phyloP scores from a whole-genome alignment of 768 basidiomycete genomes.

The Leccinum rimulosum region DNA sequence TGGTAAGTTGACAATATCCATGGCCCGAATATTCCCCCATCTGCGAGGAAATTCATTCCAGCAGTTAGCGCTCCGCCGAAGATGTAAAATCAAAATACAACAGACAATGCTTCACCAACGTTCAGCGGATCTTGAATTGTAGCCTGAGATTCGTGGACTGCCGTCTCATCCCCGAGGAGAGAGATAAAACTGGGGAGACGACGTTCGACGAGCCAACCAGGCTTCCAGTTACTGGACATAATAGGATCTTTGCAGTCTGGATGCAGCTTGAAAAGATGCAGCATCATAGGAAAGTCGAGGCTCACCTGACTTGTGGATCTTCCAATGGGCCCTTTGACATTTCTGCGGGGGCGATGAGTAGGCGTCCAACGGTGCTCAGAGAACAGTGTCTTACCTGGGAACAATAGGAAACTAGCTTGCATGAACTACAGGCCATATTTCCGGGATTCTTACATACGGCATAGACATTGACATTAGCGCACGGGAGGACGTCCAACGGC shows the following conservation, averaged over 20 bases:
- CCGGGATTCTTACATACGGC: constrained; percentile 32
- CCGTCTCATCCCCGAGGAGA: too few species aligned
- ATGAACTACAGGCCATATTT: constrained; percentile 27
- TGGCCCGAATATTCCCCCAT: constrained; percentile 37
- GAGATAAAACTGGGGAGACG: constrained; percentile 19
- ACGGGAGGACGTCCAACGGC: constrained; percentile 31
- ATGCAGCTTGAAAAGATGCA: not conserved
- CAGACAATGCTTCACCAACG: constrained; percentile 25
- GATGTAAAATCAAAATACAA: not conserved
- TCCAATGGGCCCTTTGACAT: constrained; percentile 44
- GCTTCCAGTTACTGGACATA: constrained; percentile 18
- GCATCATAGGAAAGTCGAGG: not conserved
- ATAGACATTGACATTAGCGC: constrained; percentile 34
- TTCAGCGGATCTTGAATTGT: constrained; percentile 27
- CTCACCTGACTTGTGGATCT: constrained; percentile 37
- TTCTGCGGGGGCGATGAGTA: constrained; percentile 21
- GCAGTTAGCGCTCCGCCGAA: not conserved
- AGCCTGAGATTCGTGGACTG: too few species aligned
- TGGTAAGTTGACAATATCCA: constrained; percentile 30
- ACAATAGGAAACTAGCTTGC: constrained; percentile 44
- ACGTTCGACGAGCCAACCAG: constrained; percentile 22
- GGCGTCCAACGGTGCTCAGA: not conserved
- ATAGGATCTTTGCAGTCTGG: constrained; percentile 26
- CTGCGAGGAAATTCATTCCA: constrained; percentile 11
- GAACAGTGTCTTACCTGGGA: constrained; percentile 28